Conservation (phyloP, 306 rosid genomes). For the Gastrolobium bilobum region DNA sequence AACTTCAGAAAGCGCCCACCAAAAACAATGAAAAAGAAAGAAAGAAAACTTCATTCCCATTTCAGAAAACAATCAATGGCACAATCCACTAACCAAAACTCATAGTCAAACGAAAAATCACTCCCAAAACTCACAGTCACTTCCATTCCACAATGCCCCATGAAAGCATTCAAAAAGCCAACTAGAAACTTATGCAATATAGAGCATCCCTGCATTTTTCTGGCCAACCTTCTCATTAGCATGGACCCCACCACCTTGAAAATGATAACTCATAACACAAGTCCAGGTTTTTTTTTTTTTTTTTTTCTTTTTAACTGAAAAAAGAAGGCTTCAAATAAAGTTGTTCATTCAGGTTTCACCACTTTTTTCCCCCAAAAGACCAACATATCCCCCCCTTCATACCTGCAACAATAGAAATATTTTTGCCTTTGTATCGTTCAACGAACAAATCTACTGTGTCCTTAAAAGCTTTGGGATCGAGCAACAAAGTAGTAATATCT, state of each 20-base stretch:
- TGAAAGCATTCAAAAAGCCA: slow-evolving; percentile 58
- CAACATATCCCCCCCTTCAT: slow-evolving; percentile 15
- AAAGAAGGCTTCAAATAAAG: slow-evolving; percentile 45
- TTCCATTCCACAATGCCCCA: slow-evolving; percentile 61
- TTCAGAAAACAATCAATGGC: slow-evolving; percentile 62
- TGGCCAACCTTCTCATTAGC: slow-evolving; percentile 55
- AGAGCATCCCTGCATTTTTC: slow-evolving; percentile 53
- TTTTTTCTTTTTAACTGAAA: not conserved
- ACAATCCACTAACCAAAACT: slow-evolving; percentile 60
- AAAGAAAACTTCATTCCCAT: not conserved
- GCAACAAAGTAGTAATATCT: slow-evolving; percentile 80
- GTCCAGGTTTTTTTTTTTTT: not conserved
- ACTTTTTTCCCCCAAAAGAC: not conserved
- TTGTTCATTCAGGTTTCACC: slow-evolving; percentile 30
- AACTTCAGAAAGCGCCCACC: slow-evolving; percentile 14
- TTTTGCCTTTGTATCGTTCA: slow-evolving; percentile 81
- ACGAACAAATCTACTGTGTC: slow-evolving; percentile 83
- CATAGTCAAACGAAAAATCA: slow-evolving; percentile 74
- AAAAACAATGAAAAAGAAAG: too few relatives aligned
- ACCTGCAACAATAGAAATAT: slow-evolving; percentile 90
- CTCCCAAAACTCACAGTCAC: slow-evolving; percentile 57
- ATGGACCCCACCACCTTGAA: slow-evolving; percentile 73
- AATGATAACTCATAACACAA: not conserved
- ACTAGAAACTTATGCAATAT: slow-evolving; percentile 57
- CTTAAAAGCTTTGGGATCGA: slow-evolving; percentile 82